Percentiles rank a stretch among this genome's conserved stretches.
These are phyloP conservation scores for Herpetospermum pedunculosum DNA, from an alignment of 306 rosid species.

Conservation along the genomic window DNA sequence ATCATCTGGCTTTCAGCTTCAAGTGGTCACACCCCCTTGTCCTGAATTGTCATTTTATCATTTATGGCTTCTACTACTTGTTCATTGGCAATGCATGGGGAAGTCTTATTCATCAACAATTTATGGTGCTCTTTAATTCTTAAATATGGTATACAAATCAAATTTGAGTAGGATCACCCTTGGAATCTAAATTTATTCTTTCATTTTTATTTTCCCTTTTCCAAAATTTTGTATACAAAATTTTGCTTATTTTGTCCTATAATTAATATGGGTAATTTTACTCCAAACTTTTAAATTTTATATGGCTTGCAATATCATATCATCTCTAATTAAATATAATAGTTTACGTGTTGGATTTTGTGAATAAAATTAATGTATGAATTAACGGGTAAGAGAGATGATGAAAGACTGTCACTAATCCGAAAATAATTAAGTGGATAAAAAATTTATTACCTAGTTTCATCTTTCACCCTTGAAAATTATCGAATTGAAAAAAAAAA, in stretches of 20 bases:
- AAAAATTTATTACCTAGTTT: too few species aligned
- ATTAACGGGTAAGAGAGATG: too few species aligned
- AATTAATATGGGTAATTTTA: too few species aligned
- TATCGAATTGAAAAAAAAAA: too few species aligned
- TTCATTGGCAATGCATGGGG: background rate
- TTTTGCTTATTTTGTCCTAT: background rate
- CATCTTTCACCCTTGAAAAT: too few species aligned
- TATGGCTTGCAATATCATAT: too few species aligned
- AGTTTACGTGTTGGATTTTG: too few species aligned
- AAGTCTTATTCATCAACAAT: background rate
- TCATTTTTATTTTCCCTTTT: background rate
- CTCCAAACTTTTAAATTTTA: too few species aligned
- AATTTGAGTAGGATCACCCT: background rate
- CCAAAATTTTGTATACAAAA: background rate
- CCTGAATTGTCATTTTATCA: slow-evolving; percentile 6
- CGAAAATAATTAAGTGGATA: too few species aligned
- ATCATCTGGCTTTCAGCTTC: background rate
- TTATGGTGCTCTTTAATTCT: background rate
- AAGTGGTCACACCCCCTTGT: background rate
- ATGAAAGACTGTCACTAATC: too few species aligned
- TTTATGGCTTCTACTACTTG: slow-evolving; percentile 1
- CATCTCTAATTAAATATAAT: too few species aligned
- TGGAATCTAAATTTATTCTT: background rate
- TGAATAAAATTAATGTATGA: too few species aligned
- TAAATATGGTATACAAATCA: background rate